A percentile compares a stretch with the other conserved stretches of the same genome.
These are phyloP conservation scores for Tulasnella sp. DNA, from an alignment of 768 basidiomycete species.

Conservation along the genomic window DNA sequence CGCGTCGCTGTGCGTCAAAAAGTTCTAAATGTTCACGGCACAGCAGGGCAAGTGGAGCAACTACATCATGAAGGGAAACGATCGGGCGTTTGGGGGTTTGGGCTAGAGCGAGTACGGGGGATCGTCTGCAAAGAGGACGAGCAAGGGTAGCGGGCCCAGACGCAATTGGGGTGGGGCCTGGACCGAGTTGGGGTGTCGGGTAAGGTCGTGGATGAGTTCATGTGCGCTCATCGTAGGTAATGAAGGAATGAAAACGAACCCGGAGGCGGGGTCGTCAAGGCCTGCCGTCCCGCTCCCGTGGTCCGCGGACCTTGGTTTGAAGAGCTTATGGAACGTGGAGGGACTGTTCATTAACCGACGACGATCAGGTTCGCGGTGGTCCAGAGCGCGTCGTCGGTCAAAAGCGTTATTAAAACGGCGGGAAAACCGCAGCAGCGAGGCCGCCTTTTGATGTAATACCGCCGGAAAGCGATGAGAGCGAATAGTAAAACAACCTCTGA, in stretches of 20 bases:
- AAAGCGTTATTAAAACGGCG: background rate
- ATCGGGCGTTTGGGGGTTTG: background rate
- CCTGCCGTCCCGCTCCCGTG: background rate
- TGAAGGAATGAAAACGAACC: conserved; percentile 2
- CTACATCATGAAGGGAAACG: background rate
- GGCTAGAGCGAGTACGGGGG: background rate
- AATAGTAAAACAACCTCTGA: background rate
- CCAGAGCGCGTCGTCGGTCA: background rate
- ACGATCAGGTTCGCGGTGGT: conserved; percentile 6
- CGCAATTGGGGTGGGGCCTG: background rate
- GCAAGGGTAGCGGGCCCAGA: background rate
- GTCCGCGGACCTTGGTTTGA: background rate
- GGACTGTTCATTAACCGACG: background rate
- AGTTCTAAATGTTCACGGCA: background rate
- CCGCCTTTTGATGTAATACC: conserved; percentile 9
- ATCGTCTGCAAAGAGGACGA: background rate
- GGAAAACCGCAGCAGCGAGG: background rate
- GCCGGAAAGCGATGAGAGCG: background rate
- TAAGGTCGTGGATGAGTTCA: background rate
- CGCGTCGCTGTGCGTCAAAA: background rate
- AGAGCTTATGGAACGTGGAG: background rate
- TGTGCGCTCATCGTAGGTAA: conserved; percentile 2
- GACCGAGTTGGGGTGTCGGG: background rate
- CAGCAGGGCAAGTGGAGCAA: background rate
- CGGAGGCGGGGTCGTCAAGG: background rate